These are phyloP conservation scores for Boletus rubescentipes DNA, from an alignment of 768 basidiomycete species.

Conservation along the genomic window DNA sequence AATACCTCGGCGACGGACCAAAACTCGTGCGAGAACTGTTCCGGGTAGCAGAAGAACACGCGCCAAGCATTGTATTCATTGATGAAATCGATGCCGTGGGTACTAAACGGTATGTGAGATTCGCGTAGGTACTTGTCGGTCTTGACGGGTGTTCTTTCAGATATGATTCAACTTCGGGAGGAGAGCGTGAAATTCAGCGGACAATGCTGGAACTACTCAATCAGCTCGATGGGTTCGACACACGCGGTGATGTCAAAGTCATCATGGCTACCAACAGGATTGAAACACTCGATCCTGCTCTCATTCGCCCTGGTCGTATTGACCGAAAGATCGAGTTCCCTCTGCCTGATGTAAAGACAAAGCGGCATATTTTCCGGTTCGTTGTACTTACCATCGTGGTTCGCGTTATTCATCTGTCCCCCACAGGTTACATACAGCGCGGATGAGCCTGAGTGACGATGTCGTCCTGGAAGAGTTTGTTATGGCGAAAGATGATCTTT, in stretches of 20 bases:
- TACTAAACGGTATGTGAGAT: slow-evolving; percentile 80
- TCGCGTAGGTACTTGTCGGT: neutral
- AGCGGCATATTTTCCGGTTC: slow-evolving; percentile 95
- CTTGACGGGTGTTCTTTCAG: slow-evolving; percentile 38
- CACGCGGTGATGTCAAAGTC: slow-evolving; percentile 98
- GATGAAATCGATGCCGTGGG: slow-evolving; percentile 99
- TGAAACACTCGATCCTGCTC: slow-evolving; percentile 94
- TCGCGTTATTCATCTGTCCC: slow-evolving; percentile 5
- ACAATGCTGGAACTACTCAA: slow-evolving; percentile 99
- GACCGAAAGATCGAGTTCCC: slow-evolving; percentile 99
- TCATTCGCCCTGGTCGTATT: slow-evolving; percentile 97
- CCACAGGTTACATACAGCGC: slow-evolving; percentile 80
- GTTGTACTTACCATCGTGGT: slow-evolving; percentile 11
- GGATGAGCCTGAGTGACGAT: slow-evolving; percentile 86
- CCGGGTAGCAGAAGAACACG: slow-evolving; percentile 95
- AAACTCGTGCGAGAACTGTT: slow-evolving; percentile 98
- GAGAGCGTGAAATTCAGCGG: slow-evolving; percentile 98
- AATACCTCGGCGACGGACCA: slow-evolving; percentile 98
- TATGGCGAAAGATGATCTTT: slow-evolving; percentile 92
- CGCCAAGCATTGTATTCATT: slow-evolving; percentile 98
- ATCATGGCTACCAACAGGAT: slow-evolving; percentile 99
- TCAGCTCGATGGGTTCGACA: slow-evolving; percentile 99
- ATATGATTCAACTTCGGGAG: slow-evolving; percentile 97
- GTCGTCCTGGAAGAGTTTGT: slow-evolving; percentile 97
- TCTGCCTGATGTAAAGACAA: slow-evolving; percentile 96